phyloP scores from a whole-genome alignment of 371 early-diverging fungal genomes.

The Thermomucor indicae-seudaticae region DNA sequence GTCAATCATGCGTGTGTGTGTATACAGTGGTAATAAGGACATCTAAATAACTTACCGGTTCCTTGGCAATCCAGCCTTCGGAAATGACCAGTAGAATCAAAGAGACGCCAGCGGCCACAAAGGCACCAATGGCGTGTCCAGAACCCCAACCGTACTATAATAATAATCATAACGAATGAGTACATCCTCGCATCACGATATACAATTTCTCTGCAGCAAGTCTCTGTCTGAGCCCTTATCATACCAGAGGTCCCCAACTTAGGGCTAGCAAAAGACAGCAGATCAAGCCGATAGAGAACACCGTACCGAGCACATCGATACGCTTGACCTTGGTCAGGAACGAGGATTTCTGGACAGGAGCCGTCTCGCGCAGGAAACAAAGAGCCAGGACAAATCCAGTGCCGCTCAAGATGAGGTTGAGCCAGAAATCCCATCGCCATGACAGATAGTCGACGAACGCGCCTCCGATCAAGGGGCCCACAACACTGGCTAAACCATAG shows the following conservation, averaged over 20 bases:
- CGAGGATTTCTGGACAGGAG: constrained; percentile 31
- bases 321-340: constrained; percentile 53
- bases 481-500: constrained; percentile 67
- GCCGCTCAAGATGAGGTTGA: constrained; percentile 73
- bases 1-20: constrained; percentile 12
- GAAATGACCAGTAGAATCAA: constrained; percentile 4
- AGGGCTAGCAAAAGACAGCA: constrained; percentile 48
- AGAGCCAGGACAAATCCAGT: constrained; percentile 46
- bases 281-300: constrained; percentile 10
- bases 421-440: constrained; percentile 76
- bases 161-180: too few species aligned
- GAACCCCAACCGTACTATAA: constrained; percentile 13
- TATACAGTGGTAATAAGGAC: constrained; percentile 29
- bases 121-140: constrained; percentile 9
- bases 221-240: not conserved
- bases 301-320: constrained; percentile 53
- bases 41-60: constrained; percentile 22
- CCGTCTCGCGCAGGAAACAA: constrained; percentile 44
- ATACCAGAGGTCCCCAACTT: constrained; percentile 32
- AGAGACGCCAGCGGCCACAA: constrained; percentile 10
- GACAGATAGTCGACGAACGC: constrained; percentile 57
- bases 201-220: not conserved
- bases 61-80: constrained; percentile 15
- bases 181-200: not conserved
- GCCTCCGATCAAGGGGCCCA: constrained; percentile 70